Evolutionary conservation across 31 red algal genomes (phyloP).

Genomic region (Porphyra umbilicalis): DNA sequence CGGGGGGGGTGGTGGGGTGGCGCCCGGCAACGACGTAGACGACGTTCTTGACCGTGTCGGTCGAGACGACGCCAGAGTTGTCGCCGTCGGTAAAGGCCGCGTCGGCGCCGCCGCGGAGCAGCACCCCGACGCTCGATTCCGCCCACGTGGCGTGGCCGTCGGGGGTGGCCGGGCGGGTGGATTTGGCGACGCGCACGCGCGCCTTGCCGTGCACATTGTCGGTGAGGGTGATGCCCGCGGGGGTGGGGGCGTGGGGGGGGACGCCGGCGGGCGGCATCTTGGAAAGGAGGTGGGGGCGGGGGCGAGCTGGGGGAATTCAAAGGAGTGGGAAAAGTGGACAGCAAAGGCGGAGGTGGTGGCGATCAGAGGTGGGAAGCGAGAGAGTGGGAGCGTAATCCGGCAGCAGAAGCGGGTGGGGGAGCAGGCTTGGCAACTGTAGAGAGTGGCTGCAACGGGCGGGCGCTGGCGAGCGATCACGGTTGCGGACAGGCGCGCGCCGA

Average conservation of each 20-base stretch:
- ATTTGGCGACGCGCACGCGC: slow-evolving; percentile 67
- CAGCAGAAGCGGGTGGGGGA: too few species aligned
- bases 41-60: slow-evolving; percentile 84
- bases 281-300: too few species aligned
- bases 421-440: too few species aligned
- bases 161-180: not conserved
- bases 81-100: slow-evolving; percentile 58
- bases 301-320: too few species aligned
- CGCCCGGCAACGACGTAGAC: slow-evolving; percentile 54
- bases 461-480: too few species aligned
- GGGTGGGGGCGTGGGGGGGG: not conserved
- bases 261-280: not conserved
- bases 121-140: slow-evolving; percentile 40
- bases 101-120: slow-evolving; percentile 53
- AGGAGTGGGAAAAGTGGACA: too few species aligned
- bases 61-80: slow-evolving; percentile 68
- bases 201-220: slow-evolving; percentile 50
- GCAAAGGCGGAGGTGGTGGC: too few species aligned
- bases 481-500: too few species aligned
- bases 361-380: too few species aligned
- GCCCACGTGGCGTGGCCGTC: slow-evolving; percentile 22
- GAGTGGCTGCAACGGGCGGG: too few species aligned
- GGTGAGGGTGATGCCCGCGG: not conserved
- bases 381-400: too few species aligned
- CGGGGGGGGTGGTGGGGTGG: slow-evolving; percentile 23